Conservation (phyloP, 116 monocot genomes). For the Cymodocea nodosa region DNA sequence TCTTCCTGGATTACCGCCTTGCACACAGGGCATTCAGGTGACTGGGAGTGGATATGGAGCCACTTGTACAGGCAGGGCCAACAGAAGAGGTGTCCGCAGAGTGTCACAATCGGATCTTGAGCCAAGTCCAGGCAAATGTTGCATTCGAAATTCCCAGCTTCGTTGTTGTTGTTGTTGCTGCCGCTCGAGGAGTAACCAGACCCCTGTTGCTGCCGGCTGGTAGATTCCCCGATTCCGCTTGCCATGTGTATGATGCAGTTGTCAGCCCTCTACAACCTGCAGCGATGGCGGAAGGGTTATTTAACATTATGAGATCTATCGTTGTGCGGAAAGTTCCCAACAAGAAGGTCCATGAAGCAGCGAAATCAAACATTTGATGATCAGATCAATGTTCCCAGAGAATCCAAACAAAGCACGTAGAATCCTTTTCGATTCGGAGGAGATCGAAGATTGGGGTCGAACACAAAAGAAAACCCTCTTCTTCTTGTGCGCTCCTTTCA, state of each 20-base stretch:
- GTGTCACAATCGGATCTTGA: conserved; percentile 62
- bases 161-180: conserved; percentile 14
- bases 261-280: background rate
- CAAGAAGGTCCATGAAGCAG: background rate
- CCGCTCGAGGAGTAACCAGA: background rate
- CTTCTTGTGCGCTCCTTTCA: too few species aligned
- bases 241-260: conserved; percentile 1
- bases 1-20: conserved; percentile 57
- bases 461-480: too few species aligned
- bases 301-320: background rate
- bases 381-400: too few species aligned
- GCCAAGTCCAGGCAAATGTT: conserved; percentile 78
- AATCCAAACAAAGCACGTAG: too few species aligned
- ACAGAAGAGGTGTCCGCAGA: conserved; percentile 81
- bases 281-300: background rate
- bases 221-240: conserved; percentile 10
- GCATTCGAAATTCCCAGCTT: conserved; percentile 57
- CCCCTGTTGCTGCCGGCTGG: conserved; percentile 3
- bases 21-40: conserved; percentile 71
- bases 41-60: conserved; percentile 47
- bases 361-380: background rate
- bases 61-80: conserved; percentile 86
- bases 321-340: background rate
- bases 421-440: too few species aligned
- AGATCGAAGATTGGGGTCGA: too few species aligned